Base-by-base conservation (phyloP, 2,329 filamentous ascomycete species). In the Plectosphaerella cucumerina region DNA sequence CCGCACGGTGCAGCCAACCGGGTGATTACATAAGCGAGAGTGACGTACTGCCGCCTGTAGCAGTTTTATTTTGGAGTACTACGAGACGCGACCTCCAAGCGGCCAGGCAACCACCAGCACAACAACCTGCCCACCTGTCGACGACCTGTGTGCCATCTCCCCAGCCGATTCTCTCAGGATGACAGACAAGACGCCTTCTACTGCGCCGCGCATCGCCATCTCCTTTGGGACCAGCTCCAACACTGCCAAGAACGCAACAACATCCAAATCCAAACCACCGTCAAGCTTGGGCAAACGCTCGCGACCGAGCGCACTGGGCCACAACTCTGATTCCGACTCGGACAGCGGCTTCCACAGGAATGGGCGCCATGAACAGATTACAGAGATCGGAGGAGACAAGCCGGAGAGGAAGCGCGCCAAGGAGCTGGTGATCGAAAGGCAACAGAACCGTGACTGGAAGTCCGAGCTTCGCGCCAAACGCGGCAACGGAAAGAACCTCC, bases 401-500 rank as follows among this genome's bases (percentile, higher is more conserved):
- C 57, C 65, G 56, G 65, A 70, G 42, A 53, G 65, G 60, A 21
- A 51, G 49, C 42, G 33, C 45, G 41, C 65, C 53, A 67, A 64
- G 53, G 59, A 74, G 8, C 71, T 82, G 43, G 70, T 88, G 17
- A 89, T 90, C 56, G 70, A 74, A 26, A 70, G 70, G 37, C 73
- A 79, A 59, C 68, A 71, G 56, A 88, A 87, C 65, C 73, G 77
- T 49, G 80, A 87, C 68, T 86, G 83, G 84, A 74, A 77, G 59
- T 73, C 76, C 52, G 80, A 84, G 51, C 68, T 71, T 54, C 73
- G 72, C 55, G 75, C 74, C 54, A 67, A 69, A 54, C 63, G 64
- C 35, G 70, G 70, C 51, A 70, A 77, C 57, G 70, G 70, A 50
- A 83, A 74, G 65, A 84, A 81, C 62, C 64, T 79, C 14, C 69